These are phyloP conservation scores for Botrytis galanthina DNA, from an alignment of 2,329 filamentous ascomycete species.

Conservation along the genomic window DNA sequence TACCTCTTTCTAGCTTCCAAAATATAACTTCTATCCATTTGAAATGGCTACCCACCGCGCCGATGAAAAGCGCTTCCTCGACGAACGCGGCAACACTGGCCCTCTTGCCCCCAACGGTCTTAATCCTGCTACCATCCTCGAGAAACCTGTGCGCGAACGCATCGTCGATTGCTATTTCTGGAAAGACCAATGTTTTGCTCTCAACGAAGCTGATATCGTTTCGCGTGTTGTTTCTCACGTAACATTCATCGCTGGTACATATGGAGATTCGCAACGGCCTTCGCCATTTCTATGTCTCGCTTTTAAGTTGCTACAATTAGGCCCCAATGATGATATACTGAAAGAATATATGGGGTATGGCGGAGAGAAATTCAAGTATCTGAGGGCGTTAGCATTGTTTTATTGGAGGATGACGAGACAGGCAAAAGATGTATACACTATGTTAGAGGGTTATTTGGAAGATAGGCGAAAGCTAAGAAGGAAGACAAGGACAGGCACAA, in stretches of 20 bases:
- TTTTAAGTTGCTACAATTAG: slow-evolving; percentile 90
- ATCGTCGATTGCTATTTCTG: slow-evolving; percentile 96
- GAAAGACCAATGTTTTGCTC: slow-evolving; percentile 97
- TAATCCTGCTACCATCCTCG: slow-evolving; percentile 93
- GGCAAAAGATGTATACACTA: slow-evolving; percentile 74
- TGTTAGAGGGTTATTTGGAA: slow-evolving; percentile 77
- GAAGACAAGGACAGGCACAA: slow-evolving; percentile 70
- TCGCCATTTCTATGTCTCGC: slow-evolving; percentile 91
- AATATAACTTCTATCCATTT: neutral
- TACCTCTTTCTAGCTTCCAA: neutral
- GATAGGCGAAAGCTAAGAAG: slow-evolving; percentile 83
- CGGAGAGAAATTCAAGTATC: slow-evolving; percentile 77
- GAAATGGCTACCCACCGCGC: slow-evolving; percentile 60
- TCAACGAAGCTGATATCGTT: slow-evolving; percentile 81
- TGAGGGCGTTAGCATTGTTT: slow-evolving; percentile 85
- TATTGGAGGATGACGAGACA: slow-evolving; percentile 88
- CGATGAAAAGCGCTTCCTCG: slow-evolving; percentile 78
- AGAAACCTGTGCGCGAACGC: slow-evolving; percentile 91
- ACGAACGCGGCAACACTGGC: slow-evolving; percentile 81
- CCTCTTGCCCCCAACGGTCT: slow-evolving; percentile 78
- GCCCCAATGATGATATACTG: slow-evolving; percentile 75
- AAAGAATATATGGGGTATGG: slow-evolving; percentile 75
- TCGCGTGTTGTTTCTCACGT: slow-evolving; percentile 85
- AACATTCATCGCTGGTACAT: slow-evolving; percentile 81
- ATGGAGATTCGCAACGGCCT: slow-evolving; percentile 79